These are phyloP conservation scores for Trichoderma endophyticum DNA, from an alignment of 2,329 filamentous ascomycete species.

Conservation along the genomic window DNA sequence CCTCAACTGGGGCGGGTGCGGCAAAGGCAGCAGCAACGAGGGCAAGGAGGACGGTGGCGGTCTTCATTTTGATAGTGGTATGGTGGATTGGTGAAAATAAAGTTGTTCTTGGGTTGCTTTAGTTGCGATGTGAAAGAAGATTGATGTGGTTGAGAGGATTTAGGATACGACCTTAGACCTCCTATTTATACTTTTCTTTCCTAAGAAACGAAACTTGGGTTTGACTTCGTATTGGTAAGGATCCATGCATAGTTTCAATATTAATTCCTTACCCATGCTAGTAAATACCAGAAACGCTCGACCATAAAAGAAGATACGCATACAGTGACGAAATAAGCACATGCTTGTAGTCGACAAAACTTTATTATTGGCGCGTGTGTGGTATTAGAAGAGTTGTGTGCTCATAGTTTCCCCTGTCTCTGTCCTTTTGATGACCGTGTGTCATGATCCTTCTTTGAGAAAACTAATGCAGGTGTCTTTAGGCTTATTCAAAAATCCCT, in stretches of 20 bases:
- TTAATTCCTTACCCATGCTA: not conserved
- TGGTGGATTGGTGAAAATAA: not conserved
- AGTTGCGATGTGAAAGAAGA: not conserved
- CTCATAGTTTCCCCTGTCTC: not conserved
- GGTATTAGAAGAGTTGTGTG: not conserved
- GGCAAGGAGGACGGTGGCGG: not conserved
- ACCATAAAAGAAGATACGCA: not conserved
- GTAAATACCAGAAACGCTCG: not conserved
- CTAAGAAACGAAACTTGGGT: not conserved
- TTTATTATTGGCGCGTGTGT: not conserved
- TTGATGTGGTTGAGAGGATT: not conserved
- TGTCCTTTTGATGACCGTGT: not conserved
- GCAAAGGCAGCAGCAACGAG: not conserved
- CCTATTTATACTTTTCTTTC: not conserved
- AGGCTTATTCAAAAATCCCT: not conserved
- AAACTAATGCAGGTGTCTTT: not conserved
- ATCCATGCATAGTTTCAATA: not conserved
- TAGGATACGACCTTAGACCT: not conserved
- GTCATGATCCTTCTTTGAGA: not conserved
- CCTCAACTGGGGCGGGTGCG: not conserved
- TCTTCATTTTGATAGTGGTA: not conserved
- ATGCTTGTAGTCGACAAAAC: not conserved
- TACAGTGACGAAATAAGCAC: not conserved
- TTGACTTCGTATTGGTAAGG: not conserved
- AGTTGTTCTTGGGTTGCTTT: not conserved